Evolutionary conservation across 352 stramenopile species (phyloP).

Genomic region (Globisporangium middletonii): DNA sequence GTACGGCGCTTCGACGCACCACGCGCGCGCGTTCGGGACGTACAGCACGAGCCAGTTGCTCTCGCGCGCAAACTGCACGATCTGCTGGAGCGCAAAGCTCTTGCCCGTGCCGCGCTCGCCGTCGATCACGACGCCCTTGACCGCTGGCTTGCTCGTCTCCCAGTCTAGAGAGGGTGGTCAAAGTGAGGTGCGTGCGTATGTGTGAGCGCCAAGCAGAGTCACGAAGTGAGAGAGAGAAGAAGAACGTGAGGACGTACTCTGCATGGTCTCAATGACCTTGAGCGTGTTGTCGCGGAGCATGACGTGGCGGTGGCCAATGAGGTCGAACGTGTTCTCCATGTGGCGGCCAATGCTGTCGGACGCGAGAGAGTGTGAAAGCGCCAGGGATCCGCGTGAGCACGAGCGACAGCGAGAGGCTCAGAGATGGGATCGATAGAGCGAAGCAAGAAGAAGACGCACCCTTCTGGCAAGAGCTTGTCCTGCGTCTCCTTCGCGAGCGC

Average conservation of each 20-base stretch:
- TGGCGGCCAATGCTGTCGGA: slow-evolving; percentile 44
- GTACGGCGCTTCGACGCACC: slow-evolving; percentile 75
- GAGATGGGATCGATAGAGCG: background rate
- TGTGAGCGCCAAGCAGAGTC: too few relatives aligned
- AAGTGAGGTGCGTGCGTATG: background rate
- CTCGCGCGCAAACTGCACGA: slow-evolving; percentile 83
- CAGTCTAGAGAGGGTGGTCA: too few relatives aligned
- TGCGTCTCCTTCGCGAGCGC: slow-evolving; percentile 68
- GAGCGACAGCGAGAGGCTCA: too few relatives aligned
- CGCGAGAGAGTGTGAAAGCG: background rate
- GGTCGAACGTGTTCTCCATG: slow-evolving; percentile 76
- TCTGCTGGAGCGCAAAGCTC: slow-evolving; percentile 79
- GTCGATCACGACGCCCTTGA: slow-evolving; percentile 66
- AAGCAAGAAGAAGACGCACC: slow-evolving; percentile 13
- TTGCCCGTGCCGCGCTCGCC: slow-evolving; percentile 80
- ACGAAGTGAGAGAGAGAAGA: background rate
- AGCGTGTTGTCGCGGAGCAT: slow-evolving; percentile 80
- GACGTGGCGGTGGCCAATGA: slow-evolving; percentile 76
- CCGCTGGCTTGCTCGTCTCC: slow-evolving; percentile 44
- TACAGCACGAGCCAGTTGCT: slow-evolving; percentile 85
- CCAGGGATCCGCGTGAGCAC: background rate
- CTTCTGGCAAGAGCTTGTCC: slow-evolving; percentile 68
- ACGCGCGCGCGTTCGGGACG: slow-evolving; percentile 68
- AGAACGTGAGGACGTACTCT: slow-evolving; percentile 25
- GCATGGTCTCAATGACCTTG: slow-evolving; percentile 68